Evolutionary conservation across 495 filamentous ascomycete genomes (phyloP).

Genomic region (Terfezia claveryi): DNA sequence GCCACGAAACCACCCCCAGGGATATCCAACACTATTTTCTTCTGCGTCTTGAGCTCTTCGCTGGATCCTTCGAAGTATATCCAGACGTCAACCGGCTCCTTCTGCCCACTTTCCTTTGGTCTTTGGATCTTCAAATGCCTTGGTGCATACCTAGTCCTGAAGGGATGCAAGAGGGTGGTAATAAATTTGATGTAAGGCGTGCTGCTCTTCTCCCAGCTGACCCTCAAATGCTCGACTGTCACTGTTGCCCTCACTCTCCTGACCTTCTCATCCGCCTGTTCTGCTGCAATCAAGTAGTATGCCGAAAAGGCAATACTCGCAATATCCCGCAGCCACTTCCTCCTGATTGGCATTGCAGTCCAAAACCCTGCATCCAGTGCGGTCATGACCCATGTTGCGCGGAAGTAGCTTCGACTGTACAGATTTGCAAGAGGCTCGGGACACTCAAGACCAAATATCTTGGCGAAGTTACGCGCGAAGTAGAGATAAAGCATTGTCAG

Average conservation of each 20-base stretch:
- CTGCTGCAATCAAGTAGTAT: conserved; percentile 83
- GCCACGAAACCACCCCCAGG: conserved; percentile 91
- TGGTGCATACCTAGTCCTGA: conserved; percentile 54
- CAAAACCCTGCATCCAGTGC: conserved; percentile 92
- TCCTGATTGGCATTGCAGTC: conserved; percentile 82
- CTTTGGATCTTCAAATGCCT: conserved; percentile 65
- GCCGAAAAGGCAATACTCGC: conserved; percentile 58
- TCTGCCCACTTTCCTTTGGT: conserved; percentile 54
- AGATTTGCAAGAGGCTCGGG: conserved; percentile 88
- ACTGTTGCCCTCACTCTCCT: conserved; percentile 65
- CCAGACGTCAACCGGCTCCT: conserved; percentile 66
- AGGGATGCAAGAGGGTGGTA: conserved; percentile 49
- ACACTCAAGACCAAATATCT: conserved; percentile 71
- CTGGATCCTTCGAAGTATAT: conserved; percentile 84
- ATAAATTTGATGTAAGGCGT: conserved; percentile 60
- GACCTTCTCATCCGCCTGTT: conserved; percentile 88
- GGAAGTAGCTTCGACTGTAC: conserved; percentile 85
- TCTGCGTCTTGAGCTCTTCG: conserved; percentile 51
- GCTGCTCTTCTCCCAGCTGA: conserved; percentile 86
- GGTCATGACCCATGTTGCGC: conserved; percentile 91
- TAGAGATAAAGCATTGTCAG: conserved; percentile 83
- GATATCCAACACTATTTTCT: conserved; percentile 65
- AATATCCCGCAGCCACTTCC: conserved; percentile 63
- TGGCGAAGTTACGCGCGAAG: conserved; percentile 73
- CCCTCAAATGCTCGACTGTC: conserved; percentile 75